Percentiles rank a stretch among this genome's conserved stretches.
Conservation (phyloP, 495 filamentous ascomycete genomes). For the Neurospora sp. region DNA sequence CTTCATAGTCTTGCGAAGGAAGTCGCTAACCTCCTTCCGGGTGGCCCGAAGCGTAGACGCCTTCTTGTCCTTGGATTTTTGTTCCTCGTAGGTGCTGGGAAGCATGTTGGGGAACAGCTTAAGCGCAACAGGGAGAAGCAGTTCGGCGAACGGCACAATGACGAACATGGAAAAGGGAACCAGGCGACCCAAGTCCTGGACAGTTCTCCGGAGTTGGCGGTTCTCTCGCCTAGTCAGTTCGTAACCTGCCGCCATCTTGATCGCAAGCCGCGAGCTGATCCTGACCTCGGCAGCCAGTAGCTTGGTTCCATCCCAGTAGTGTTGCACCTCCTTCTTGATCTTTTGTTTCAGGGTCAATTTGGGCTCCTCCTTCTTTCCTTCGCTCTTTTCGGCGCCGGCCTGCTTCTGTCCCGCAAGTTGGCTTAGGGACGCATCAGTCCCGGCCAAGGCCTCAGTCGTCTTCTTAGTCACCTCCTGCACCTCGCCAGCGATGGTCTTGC, state of each 20-base stretch:
- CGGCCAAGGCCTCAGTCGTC: constrained; percentile 18
- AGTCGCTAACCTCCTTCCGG: constrained; percentile 86
- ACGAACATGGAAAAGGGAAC: constrained; percentile 96
- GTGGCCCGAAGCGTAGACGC: constrained; percentile 72
- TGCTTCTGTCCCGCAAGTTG: constrained; percentile 28
- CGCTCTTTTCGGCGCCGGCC: constrained; percentile 14
- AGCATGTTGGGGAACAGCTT: constrained; percentile 95
- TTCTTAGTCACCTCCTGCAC: constrained; percentile 21
- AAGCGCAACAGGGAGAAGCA: constrained; percentile 86
- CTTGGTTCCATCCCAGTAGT: constrained; percentile 99
- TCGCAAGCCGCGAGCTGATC: constrained; percentile 80
- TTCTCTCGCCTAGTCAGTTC: constrained; percentile 91
- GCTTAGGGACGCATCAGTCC: constrained; percentile 18
- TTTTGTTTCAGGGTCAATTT: constrained; percentile 79
- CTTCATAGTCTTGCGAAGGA: constrained; percentile 80
- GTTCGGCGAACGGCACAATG: constrained; percentile 91
- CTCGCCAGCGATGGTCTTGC: constrained; percentile 21
- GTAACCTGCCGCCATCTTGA: constrained; percentile 98
- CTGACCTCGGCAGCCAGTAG: constrained; percentile 82
- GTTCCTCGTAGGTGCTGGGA: constrained; percentile 92
- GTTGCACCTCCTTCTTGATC: constrained; percentile 80
- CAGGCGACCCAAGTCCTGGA: constrained; percentile 84
- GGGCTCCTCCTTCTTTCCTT: constrained; percentile 63
- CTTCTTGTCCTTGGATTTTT: constrained; percentile 82
- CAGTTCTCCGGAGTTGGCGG: constrained; percentile 83